phyloP scores from a whole-genome alignment of 768 basidiomycete genomes.

The Tylopilus cervinicoccineus region DNA sequence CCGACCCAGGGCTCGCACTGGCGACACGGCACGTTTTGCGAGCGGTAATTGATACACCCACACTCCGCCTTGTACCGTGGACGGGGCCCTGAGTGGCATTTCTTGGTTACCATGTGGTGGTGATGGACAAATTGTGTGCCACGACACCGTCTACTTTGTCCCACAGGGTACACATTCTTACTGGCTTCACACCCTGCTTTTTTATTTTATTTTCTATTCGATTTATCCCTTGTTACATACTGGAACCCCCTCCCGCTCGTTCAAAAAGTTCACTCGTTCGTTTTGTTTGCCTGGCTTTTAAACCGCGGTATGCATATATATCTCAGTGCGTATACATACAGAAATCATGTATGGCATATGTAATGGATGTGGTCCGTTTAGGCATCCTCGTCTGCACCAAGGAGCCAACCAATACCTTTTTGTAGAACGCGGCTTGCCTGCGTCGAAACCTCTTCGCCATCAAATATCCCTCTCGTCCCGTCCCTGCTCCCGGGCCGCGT shows the following conservation, averaged over 20 bases:
- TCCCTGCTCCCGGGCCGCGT: constrained; percentile 35
- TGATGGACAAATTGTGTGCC: constrained; percentile 8
- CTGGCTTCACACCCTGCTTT: background rate
- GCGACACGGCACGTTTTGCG: constrained; percentile 58
- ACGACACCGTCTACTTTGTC: constrained; percentile 14
- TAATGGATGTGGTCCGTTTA: constrained; percentile 11
- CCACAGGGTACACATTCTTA: constrained; percentile 10
- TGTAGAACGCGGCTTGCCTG: constrained; percentile 78
- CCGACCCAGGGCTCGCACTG: constrained; percentile 66
- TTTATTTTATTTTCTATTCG: constrained; percentile 28
- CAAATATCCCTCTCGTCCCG: constrained; percentile 39
- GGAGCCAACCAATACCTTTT: constrained; percentile 93
- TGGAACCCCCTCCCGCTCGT: constrained; percentile 14
- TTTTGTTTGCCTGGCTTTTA: constrained; percentile 26
- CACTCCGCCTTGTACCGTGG: constrained; percentile 12
- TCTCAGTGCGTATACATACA: constrained; percentile 15
- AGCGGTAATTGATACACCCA: constrained; percentile 32
- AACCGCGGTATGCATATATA: constrained; percentile 22
- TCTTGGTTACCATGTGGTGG: constrained; percentile 14
- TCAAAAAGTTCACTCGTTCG: constrained; percentile 19
- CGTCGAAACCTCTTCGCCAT: constrained; percentile 61
- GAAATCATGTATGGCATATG: constrained; percentile 14
- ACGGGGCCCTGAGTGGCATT: constrained; percentile 10
- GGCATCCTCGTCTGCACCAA: constrained; percentile 70
- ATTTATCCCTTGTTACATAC: constrained; percentile 29